Percentiles rank a stretch among this genome's conserved stretches.
These are phyloP conservation scores for Calycina herbarum DNA, from an alignment of 2,329 filamentous ascomycete species.

Conservation along the genomic window DNA sequence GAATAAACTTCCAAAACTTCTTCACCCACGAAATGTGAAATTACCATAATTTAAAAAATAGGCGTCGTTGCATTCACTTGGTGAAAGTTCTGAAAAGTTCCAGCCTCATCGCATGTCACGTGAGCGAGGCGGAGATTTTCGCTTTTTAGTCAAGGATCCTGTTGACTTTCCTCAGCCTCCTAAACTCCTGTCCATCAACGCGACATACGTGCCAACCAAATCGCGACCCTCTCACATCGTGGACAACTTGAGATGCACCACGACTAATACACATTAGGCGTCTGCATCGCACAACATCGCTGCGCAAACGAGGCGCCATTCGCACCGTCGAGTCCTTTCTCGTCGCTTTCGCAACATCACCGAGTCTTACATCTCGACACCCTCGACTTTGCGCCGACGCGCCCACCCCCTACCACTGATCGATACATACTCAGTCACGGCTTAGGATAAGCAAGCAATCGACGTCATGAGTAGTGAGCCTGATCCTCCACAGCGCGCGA, in stretches of 20 bases:
- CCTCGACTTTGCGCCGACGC: slow-evolving; percentile 1
- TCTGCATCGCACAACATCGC: neutral
- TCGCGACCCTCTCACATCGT: slow-evolving; percentile 9
- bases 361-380: slow-evolving; percentile 4
- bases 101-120: neutral
- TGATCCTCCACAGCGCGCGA: slow-evolving; percentile 29
- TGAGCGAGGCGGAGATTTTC: neutral
- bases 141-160: slow-evolving; percentile 7
- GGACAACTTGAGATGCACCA: slow-evolving; percentile 13
- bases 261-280: slow-evolving; percentile 10
- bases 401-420: neutral
- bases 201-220: slow-evolving; percentile 7
- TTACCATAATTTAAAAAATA: too few species aligned
- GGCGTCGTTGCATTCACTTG: too few species aligned
- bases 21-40: too few species aligned
- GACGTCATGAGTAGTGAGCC: slow-evolving; percentile 20
- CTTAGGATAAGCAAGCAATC: neutral
- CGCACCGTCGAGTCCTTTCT: slow-evolving; percentile 11
- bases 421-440: neutral
- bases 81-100: too few species aligned
- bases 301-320: slow-evolving; percentile 11
- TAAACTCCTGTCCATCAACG: slow-evolving; percentile 15
- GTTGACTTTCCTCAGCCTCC: slow-evolving; percentile 16
- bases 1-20: too few species aligned
- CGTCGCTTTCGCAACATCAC: slow-evolving; percentile 1